These are phyloP conservation scores for Microbotryum violaceum DNA, from an alignment of 1,284 basidiomycete species.

Conservation along the genomic window DNA sequence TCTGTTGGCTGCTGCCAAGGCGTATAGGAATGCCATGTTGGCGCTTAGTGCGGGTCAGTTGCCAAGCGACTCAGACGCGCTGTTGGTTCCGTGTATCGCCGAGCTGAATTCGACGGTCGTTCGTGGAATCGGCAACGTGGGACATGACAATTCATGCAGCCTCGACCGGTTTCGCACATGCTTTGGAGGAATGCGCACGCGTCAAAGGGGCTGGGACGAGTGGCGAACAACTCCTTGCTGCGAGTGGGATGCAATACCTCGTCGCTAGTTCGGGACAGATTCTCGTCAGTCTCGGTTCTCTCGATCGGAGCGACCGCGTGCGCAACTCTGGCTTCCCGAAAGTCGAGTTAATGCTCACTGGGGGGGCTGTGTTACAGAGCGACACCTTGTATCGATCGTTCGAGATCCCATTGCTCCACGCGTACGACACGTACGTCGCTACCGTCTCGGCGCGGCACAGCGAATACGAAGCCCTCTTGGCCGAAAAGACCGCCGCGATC, in stretches of 20 bases:
- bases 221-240: slow-evolving; percentile 31
- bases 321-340: background rate
- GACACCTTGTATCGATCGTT: slow-evolving; percentile 34
- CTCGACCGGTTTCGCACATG: slow-evolving; percentile 24
- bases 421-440: slow-evolving; percentile 32
- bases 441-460: slow-evolving; percentile 23
- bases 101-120: too few relatives aligned
- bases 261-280: slow-evolving; percentile 32
- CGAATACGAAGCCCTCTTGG: slow-evolving; percentile 32
- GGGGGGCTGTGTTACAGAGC: slow-evolving; percentile 20
- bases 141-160: background rate
- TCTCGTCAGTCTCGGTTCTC: slow-evolving; percentile 14
- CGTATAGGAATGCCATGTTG: slow-evolving; percentile 31
- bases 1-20: slow-evolving; percentile 29
- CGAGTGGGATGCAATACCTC: slow-evolving; percentile 34
- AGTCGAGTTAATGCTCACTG: background rate
- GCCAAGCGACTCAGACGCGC: background rate
- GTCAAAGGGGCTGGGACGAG: slow-evolving; percentile 34
- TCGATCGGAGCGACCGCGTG: too few relatives aligned
- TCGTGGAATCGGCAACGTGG: background rate
- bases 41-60: slow-evolving; percentile 18
- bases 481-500: slow-evolving; percentile 33
- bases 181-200: slow-evolving; percentile 31
- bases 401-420: slow-evolving; percentile 32
- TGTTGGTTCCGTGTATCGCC: background rate